Evolutionary conservation across 148 eudicot species (phyloP).

Genomic region (Camellia japonica): DNA sequence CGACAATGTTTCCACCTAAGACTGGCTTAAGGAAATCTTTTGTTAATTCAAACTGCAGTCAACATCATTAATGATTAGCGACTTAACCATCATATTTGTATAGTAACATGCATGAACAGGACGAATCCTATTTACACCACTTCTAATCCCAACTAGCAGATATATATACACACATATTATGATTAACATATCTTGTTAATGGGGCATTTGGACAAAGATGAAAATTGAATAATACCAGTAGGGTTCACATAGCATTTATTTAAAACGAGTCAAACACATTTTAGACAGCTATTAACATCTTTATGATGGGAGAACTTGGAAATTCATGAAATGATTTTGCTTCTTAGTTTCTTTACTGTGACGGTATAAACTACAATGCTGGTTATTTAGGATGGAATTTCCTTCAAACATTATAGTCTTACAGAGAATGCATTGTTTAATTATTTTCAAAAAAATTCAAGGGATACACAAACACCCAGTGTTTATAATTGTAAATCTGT

Average conservation of each 20-base stretch:
- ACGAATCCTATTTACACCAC: neutral
- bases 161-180: neutral
- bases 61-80: conserved; percentile 12
- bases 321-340: neutral
- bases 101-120: neutral
- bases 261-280: neutral
- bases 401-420: neutral
- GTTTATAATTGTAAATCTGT: neutral
- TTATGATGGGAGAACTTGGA: neutral
- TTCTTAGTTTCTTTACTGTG: neutral
- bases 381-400: neutral
- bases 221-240: neutral
- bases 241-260: neutral
- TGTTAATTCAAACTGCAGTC: conserved; percentile 79
- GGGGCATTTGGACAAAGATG: neutral
- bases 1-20: conserved; percentile 80
- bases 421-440: neutral
- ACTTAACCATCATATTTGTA: neutral
- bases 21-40: conserved; percentile 74
- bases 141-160: neutral
- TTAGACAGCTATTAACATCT: conserved; percentile 1
- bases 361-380: neutral
- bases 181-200: neutral
- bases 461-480: neutral
- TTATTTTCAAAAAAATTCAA: neutral